Conservation (phyloP, 345 rosid species). For the Clausena lansium region DNA sequence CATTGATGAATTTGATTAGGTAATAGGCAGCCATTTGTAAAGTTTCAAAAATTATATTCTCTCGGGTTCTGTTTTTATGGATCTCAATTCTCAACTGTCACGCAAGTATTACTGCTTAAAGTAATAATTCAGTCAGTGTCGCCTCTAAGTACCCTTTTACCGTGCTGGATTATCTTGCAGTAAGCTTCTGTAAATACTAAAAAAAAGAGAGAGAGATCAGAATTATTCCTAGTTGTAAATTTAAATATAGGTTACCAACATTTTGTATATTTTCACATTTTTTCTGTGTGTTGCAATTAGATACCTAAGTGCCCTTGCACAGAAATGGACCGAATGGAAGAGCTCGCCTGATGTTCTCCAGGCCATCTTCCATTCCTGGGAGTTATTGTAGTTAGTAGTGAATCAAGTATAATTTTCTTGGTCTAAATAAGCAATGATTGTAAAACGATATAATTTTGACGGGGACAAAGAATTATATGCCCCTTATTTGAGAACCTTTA, state of each 20-base stretch:
- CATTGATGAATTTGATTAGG: constrained; percentile 53
- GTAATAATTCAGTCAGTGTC: constrained; percentile 6
- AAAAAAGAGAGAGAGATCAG: constrained; percentile 2
- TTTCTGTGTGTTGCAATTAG: neutral
- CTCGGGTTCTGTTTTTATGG: constrained; percentile 1
- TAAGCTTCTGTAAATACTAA: constrained; percentile 15
- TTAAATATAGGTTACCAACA: neutral
- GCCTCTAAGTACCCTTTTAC: neutral
- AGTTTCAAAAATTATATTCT: constrained; percentile 15
- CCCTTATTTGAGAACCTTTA: neutral
- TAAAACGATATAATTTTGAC: neutral
- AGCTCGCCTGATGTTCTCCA: too few species aligned
- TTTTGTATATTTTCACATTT: neutral
- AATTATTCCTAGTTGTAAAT: neutral
- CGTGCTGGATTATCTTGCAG: neutral
- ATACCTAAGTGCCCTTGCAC: too few species aligned
- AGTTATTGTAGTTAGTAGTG: neutral
- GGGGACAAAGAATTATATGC: neutral
- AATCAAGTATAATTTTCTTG: neutral
- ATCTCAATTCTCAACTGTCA: constrained; percentile 10
- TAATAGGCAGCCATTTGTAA: constrained; percentile 27
- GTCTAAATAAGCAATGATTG: neutral
- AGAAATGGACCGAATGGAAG: too few species aligned
- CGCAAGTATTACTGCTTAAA: constrained; percentile 6
- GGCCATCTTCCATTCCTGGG: too few species aligned